Base-by-base conservation (phyloP, 257 asterid species). In the Solanum bukasovii region DNA sequence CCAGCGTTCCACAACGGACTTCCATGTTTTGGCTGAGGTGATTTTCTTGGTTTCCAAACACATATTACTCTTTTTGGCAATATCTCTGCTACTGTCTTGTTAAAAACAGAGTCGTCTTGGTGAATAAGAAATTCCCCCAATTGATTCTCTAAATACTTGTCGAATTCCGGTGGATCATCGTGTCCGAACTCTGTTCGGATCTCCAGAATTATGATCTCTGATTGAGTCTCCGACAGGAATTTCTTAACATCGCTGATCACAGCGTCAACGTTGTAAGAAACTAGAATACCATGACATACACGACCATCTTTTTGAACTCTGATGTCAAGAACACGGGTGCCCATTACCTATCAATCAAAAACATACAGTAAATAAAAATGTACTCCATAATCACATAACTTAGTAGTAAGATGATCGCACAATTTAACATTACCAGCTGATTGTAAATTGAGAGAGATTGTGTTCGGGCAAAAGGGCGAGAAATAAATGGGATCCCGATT, bases 121-220 rank as follows among this genome's bases (percentile, higher is more conserved):
- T 90, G 95, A 87, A 97, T 95, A 31, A 97, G 91, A 71, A 59
- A 88, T 46, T 94, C 98, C 31, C 96, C 98, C 23, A 97, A 93
- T 49, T 93, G 94, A 21, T 93, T 94, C 42, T 91, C 96, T 70
- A 97, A 65, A 85, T 92, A 96, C 82, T 93, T 86, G 75, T 92
- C 96, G 85, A 97, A 95, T 5, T 92, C 96, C 6, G 98, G 98
- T 21, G 98, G 97, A 87, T 96, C 98, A 20, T 92, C 92, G 91
- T 96, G 98, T 29, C 99, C 98, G 88, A 91, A 97, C 56, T 97
- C 98, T 5, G 98, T 97, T 6, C 98, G 93, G 88, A 97, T 93
- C 63, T 97, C 98, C 18, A 97, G 90, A 42, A 97, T 91, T 2
- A 96, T 49, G 90, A 97, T 91, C 92, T 97, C 99, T 5, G 98